phyloP scores from a whole-genome alignment of 208 protist genomes.

The Borovskyia barvae region DNA sequence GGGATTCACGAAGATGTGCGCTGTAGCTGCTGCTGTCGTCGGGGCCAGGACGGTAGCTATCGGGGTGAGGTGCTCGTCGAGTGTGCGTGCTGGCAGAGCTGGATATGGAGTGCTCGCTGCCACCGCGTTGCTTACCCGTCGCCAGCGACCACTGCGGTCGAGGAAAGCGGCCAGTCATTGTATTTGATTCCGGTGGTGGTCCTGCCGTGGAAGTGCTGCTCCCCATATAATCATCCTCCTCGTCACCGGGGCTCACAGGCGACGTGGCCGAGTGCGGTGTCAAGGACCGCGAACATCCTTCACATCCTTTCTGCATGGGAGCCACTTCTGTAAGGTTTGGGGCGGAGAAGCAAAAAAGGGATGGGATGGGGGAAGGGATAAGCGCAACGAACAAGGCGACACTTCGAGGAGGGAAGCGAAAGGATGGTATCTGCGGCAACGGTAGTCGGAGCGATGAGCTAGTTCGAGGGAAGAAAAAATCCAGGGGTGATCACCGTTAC shows the following conservation, averaged over 20 bases:
- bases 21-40: constrained; percentile 26
- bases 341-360: not conserved
- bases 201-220: constrained; percentile 85
- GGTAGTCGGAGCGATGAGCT: no score
- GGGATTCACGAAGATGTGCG: constrained; percentile 16
- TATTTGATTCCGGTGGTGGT: constrained; percentile 55
- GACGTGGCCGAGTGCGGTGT: constrained; percentile 15
- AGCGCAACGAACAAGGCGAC: constrained; percentile 9
- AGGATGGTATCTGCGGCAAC: no score
- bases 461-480: no score
- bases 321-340: not conserved
- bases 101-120: constrained; percentile 4
- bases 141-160: constrained; percentile 38
- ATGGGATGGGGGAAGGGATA: constrained; percentile 2
- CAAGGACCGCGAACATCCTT: constrained; percentile 7
- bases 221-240: constrained; percentile 52
- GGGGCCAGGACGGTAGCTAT: constrained; percentile 26
- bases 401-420: not conserved
- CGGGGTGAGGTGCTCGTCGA: constrained; percentile 29
- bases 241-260: constrained; percentile 23
- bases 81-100: constrained; percentile 32
- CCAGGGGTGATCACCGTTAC: no score
- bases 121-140: constrained; percentile 17
- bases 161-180: constrained; percentile 52
- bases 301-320: constrained; percentile 11